phyloP scores from a whole-genome alignment of 2,329 filamentous ascomycete species.

The Dactylellina haptotyla region DNA sequence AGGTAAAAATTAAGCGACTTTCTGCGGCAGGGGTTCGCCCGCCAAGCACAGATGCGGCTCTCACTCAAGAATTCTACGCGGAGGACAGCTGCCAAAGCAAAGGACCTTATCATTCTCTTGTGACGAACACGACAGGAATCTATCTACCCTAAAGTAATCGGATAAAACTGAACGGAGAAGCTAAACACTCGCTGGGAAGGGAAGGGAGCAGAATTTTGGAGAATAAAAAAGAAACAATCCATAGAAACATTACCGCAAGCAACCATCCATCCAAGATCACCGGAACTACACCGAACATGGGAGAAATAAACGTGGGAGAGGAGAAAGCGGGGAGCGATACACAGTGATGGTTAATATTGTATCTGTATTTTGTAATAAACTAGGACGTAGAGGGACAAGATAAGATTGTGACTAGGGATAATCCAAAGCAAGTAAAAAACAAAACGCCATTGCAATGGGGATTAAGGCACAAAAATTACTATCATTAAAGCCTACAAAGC shows the following conservation, averaged over 20 bases:
- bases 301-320: too few relatives aligned
- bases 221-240: neutral
- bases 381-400: neutral
- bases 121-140: constrained; percentile 28
- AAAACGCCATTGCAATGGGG: constrained; percentile 46
- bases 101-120: constrained; percentile 43
- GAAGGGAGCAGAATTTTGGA: neutral
- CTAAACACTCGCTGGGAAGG: constrained; percentile 5
- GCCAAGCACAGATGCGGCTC: constrained; percentile 33
- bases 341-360: neutral
- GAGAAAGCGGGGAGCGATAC: neutral
- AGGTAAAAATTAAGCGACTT: neutral
- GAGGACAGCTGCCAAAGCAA: too few relatives aligned
- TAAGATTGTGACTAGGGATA: neutral
- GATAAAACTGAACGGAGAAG: constrained; percentile 12
- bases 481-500: constrained; percentile 22
- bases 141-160: constrained; percentile 33
- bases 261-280: neutral
- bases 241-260: neutral
- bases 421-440: constrained; percentile 4
- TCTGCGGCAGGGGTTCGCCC: neutral
- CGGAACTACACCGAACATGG: too few relatives aligned
- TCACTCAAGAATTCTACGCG: too few relatives aligned
- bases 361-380: constrained; percentile 7
- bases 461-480: constrained; percentile 7